phyloP scores from a whole-genome alignment of 768 basidiomycete species.

The Tylopilus balloui region DNA sequence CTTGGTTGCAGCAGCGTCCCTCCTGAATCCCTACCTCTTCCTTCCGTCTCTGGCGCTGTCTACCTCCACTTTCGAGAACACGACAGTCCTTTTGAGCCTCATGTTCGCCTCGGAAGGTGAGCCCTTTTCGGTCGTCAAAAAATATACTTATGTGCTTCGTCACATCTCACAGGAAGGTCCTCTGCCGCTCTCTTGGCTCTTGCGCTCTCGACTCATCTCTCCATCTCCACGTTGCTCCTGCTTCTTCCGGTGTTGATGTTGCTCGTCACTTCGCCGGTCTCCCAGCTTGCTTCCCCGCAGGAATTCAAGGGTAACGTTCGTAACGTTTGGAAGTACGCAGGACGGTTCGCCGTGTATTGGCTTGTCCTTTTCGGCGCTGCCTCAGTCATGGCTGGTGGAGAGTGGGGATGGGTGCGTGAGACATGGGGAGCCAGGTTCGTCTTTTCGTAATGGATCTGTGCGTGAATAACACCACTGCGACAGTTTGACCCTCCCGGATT shows the following conservation, averaged over 20 bases:
- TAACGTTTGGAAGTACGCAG: constrained; percentile 27
- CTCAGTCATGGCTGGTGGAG: constrained; percentile 55
- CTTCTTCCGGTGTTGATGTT: constrained; percentile 65
- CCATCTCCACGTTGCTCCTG: constrained; percentile 65
- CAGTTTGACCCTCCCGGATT: constrained; percentile 78
- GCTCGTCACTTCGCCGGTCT: constrained; percentile 55
- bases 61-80: constrained; percentile 79
- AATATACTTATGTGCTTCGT: neutral
- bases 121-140: constrained; percentile 7
- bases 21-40: constrained; percentile 86
- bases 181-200: constrained; percentile 60
- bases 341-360: constrained; percentile 51
- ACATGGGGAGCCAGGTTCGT: constrained; percentile 83
- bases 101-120: constrained; percentile 68
- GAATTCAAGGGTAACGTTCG: constrained; percentile 20
- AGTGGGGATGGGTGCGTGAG: constrained; percentile 63
- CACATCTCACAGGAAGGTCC: constrained; percentile 43
- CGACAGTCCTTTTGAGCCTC: constrained; percentile 59
- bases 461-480: neutral
- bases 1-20: constrained; percentile 63
- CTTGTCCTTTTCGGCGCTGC: constrained; percentile 39
- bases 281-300: constrained; percentile 62
- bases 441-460: neutral
- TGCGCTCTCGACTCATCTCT: constrained; percentile 68
- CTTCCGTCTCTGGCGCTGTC: constrained; percentile 78